Percentiles rank a stretch among this genome's conserved stretches.
These are phyloP conservation scores for Acephala macrosclerotiorum DNA, from an alignment of 2,329 filamentous ascomycete genomes.

Conservation along the genomic window DNA sequence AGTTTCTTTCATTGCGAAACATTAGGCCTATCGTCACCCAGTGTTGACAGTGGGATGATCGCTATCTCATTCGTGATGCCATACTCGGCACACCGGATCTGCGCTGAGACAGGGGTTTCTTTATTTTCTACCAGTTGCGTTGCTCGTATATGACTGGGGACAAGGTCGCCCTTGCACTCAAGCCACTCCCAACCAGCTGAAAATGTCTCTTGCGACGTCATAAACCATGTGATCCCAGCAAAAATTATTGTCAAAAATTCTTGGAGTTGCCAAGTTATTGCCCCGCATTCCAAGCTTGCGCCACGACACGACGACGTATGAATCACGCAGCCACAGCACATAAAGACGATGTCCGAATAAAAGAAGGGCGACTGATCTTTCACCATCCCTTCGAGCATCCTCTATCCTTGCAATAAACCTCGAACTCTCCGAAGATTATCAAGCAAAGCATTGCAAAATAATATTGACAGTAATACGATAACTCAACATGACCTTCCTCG, in stretches of 20 bases:
- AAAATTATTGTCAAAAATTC: conserved; percentile 9
- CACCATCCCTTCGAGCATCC: not conserved
- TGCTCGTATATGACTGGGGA: not conserved
- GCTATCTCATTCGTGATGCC: not conserved
- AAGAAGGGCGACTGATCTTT: not conserved
- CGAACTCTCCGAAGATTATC: not conserved
- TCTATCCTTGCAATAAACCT: not conserved
- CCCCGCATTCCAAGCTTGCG: conserved; percentile 26
- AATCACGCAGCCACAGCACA: conserved; percentile 12
- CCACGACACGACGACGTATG: conserved; percentile 17
- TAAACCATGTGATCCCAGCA: conserved; percentile 8
- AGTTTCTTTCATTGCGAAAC: not conserved
- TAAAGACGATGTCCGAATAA: conserved; percentile 6
- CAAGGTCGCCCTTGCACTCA: not conserved
- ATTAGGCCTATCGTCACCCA: not conserved
- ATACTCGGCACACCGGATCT: not conserved
- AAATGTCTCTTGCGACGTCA: conserved; percentile 14
- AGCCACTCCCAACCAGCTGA: conserved; percentile 7
- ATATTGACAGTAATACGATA: conserved; percentile 14
- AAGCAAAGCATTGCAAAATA: conserved; percentile 2
- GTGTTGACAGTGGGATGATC: not conserved
- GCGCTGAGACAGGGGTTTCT: not conserved
- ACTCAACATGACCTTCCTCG: conserved; percentile 54
- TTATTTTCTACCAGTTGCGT: not conserved
- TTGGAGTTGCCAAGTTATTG: conserved; percentile 8